Base-by-base conservation (phyloP, 2,329 filamentous ascomycete species). In the Trichothecium sympodiale region DNA sequence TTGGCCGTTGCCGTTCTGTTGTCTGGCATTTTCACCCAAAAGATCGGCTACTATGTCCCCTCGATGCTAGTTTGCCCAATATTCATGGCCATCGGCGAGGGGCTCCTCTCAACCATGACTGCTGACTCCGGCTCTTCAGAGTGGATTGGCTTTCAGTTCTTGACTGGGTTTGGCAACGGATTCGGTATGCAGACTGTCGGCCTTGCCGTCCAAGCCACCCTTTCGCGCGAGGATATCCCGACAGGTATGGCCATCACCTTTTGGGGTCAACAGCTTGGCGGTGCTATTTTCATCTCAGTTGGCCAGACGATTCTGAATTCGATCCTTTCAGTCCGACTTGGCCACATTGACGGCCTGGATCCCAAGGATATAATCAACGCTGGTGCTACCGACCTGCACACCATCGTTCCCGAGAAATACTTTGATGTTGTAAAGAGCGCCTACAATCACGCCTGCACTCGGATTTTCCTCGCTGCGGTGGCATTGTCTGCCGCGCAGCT, bases 381-480 rank as follows among this genome's bases (percentile, higher is more conserved):
- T 7, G 71, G 71, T 20, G 70, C 67, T n/a, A 85, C 80, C 0
- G 67, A 75, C 32, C 60, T 88, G 16, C 67, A 69, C 40, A 50
- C 59, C 0, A 51, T 61, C 2, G 71, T 84, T 17, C 59, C 67
- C 0, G 43, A 55, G 0, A 46, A 72, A 40, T 70, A 64, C 39
- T 52, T 78, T 4, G 48, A 53, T 2, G 56, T 61, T 1, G 77
- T 87, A 8, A 59, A 77, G 2, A 43, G 60, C 0, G 79, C 77
- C 0, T 86, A 85, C 59, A 83, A 83, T 50, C 56, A 63, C 30
- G 71, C 77, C 1, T 61, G 81, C 27, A 74, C 69, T 1, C 59
- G 71, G 39, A 74, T 77, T 4, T 85, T 81, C 50, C 68, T 80
- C 38, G 71, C 77, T 2, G 66, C 66, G 4, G 60, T 78, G 35